A percentile compares a stretch with the other conserved stretches of the same genome.
Evolutionary conservation across 331 rosid species (phyloP).

Genomic region (Malus hybrid): DNA sequence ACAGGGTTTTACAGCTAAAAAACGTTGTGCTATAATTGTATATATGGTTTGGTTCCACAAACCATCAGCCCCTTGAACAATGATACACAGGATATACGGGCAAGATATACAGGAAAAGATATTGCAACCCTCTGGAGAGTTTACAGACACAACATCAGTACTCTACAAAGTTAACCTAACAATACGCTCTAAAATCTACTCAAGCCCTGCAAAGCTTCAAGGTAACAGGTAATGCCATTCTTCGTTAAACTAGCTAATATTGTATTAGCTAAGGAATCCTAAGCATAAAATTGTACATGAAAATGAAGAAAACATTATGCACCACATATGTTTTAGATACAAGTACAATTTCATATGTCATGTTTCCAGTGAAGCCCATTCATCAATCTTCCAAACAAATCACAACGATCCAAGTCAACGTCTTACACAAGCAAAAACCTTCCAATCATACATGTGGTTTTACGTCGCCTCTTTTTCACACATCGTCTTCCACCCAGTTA

Average conservation of each 20-base stretch:
- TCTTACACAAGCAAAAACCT: not conserved
- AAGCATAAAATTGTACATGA: not conserved
- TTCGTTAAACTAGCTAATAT: not conserved
- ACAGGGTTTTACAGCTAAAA: not conserved
- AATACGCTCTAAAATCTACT: not conserved
- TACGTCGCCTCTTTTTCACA: not conserved
- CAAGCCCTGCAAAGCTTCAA: not conserved
- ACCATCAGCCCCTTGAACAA: not conserved
- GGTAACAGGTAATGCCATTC: not conserved
- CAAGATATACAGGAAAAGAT: not conserved
- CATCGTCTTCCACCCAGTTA: not conserved
- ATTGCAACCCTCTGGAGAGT: not conserved
- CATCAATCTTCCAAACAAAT: not conserved
- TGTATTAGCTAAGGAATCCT: not conserved
- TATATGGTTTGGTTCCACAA: not conserved
- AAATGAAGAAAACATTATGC: not conserved
- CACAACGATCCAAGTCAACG: not conserved
- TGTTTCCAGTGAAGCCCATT: not conserved
- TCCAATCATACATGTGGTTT: not conserved
- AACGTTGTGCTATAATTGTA: not conserved
- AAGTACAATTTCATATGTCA: not conserved
- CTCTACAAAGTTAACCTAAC: not conserved
- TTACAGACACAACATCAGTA: not conserved
- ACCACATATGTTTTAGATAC: too few species aligned
- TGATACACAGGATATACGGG: not conserved